Conservation (phyloP, 208 protist genomes). For the Acanthamoeba divionensis region DNA sequence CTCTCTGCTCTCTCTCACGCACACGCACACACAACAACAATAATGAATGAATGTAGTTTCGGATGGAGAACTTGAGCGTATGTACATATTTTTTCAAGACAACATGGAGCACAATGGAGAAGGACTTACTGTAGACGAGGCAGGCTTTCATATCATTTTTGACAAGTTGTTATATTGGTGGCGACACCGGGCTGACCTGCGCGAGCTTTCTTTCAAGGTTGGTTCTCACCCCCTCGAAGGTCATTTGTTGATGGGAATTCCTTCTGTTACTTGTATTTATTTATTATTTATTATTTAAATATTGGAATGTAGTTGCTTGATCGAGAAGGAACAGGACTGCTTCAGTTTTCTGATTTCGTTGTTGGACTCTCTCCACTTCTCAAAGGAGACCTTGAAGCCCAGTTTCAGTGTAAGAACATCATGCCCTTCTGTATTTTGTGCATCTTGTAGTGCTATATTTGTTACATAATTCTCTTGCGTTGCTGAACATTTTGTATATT, state of each 20-base stretch:
- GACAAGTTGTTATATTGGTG: constrained; percentile 14
- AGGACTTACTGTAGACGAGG: background rate
- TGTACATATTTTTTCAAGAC: background rate
- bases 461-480: background rate
- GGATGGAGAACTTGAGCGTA: background rate
- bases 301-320: background rate
- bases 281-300: background rate
- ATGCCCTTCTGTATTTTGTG: background rate
- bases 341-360: background rate
- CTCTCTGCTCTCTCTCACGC: too few relatives aligned
- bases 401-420: background rate
- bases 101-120: background rate
- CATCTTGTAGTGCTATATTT: background rate
- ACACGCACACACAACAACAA: too few relatives aligned
- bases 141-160: background rate
- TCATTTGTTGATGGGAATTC: background rate
- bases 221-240: background rate
- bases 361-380: background rate
- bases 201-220: background rate
- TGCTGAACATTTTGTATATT: background rate
- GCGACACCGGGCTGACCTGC: background rate
- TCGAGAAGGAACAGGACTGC: background rate
- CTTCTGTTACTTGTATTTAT: background rate
- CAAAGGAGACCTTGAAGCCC: background rate
- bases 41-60: background rate